These are phyloP conservation scores for Aureobasidium lini DNA, from an alignment of 2,329 filamentous ascomycete genomes.

Conservation along the genomic window DNA sequence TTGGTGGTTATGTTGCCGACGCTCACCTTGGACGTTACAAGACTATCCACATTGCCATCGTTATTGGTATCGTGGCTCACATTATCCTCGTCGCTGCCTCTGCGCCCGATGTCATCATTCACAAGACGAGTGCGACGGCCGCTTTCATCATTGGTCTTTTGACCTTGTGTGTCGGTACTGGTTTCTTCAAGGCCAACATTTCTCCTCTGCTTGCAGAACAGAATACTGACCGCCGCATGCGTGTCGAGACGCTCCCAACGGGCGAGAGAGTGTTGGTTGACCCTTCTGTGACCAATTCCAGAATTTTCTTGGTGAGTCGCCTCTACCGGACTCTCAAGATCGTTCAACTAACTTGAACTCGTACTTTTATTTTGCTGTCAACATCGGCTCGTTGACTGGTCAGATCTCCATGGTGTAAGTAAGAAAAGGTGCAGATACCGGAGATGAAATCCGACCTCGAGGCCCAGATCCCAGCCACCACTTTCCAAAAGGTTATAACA, in stretches of 20 bases:
- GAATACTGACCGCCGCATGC: conserved; percentile 32
- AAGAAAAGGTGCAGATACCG: too few species aligned
- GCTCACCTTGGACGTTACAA: conserved; percentile 35
- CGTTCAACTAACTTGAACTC: not conserved
- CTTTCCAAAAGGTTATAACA: too few species aligned
- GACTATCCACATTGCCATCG: conserved; percentile 32
- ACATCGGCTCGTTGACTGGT: conserved; percentile 57
- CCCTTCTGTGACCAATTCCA: conserved; percentile 37
- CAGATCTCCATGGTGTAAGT: conserved; percentile 53
- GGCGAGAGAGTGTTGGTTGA: conserved; percentile 41
- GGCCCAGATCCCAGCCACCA: too few species aligned
- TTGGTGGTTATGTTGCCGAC: conserved; percentile 37
- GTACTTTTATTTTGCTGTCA: conserved; percentile 66
- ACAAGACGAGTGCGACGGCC: conserved; percentile 28
- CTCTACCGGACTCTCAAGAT: not conserved
- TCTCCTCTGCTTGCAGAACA: conserved; percentile 41
- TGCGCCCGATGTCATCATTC: conserved; percentile 21
- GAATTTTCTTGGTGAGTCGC: conserved; percentile 32
- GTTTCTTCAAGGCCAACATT: conserved; percentile 69
- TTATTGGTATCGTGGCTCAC: conserved; percentile 33
- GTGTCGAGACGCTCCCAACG: conserved; percentile 30
- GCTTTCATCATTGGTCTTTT: conserved; percentile 36
- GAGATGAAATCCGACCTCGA: too few species aligned
- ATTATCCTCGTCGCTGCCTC: conserved; percentile 26
- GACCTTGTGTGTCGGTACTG: conserved; percentile 35